Evolutionary conservation across 1,284 basidiomycete species (phyloP).

Genomic region (Apiotrichum porosum): DNA sequence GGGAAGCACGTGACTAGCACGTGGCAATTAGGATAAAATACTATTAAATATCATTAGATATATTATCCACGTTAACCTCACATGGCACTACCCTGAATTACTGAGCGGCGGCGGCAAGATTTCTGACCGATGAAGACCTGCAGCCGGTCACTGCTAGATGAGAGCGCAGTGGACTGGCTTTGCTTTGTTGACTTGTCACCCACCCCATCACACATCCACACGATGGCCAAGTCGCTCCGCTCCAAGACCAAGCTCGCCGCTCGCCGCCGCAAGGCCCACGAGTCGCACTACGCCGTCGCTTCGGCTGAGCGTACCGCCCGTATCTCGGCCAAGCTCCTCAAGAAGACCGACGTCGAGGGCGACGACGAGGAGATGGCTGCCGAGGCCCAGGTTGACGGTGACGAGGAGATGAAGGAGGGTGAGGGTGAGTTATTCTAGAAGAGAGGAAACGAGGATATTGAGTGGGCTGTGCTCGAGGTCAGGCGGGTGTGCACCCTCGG

Average conservation of each 20-base stretch:
- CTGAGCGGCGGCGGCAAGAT: conserved; percentile 1
- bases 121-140: no score
- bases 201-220: conserved; percentile 7
- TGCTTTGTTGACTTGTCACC: neutral
- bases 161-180: no score
- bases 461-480: no score
- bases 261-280: conserved; percentile 76
- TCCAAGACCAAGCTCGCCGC: conserved; percentile 82
- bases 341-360: conserved; percentile 60
- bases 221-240: conserved; percentile 88
- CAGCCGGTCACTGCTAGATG: no score
- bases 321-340: conserved; percentile 65
- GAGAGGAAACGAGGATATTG: neutral
- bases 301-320: conserved; percentile 78
- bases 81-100: neutral
- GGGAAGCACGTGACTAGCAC: neutral
- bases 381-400: conserved; percentile 15
- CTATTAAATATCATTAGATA: no score
- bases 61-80: no score
- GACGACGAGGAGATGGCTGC: conserved; percentile 72
- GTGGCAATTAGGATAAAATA: neutral
- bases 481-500: no score
- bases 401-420: conserved; percentile 19
- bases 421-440: neutral
- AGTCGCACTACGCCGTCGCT: conserved; percentile 74